A percentile compares a stretch with the other conserved stretches of the same genome.
Evolutionary conservation across 176 grass and related monocot species (phyloP).

Genomic region (Musa troglodytarum): DNA sequence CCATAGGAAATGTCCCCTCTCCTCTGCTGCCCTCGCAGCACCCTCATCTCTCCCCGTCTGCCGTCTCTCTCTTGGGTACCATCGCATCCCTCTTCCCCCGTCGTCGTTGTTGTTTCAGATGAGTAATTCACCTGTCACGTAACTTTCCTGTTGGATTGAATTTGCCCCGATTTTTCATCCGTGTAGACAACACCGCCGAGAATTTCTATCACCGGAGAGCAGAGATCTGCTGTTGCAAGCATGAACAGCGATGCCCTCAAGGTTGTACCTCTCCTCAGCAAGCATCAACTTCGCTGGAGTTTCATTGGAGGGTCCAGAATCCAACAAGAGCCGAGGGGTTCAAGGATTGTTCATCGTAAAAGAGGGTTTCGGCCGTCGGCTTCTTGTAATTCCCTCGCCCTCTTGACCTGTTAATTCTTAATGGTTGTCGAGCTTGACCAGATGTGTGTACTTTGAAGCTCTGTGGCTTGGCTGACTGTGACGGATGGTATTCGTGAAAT

Average conservation of each 20-base stretch:
- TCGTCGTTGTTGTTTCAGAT: background rate
- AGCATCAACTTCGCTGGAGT: background rate
- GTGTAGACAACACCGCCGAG: background rate
- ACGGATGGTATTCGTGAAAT: background rate
- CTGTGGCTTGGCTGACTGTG: background rate
- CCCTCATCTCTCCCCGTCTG: background rate
- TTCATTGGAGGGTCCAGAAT: slow-evolving; percentile 16
- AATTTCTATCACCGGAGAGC: too few relatives aligned
- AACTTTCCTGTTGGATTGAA: background rate
- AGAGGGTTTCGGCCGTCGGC: slow-evolving; percentile 18
- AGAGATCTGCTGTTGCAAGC: background rate
- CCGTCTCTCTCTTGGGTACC: background rate
- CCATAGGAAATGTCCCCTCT: background rate
- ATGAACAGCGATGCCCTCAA: background rate
- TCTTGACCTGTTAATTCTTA: background rate
- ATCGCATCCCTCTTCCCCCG: background rate
- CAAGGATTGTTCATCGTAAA: background rate
- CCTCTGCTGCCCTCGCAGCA: background rate
- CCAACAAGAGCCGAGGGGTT: background rate
- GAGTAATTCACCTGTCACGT: background rate
- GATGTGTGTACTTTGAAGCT: background rate
- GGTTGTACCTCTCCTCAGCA: background rate
- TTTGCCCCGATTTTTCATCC: background rate
- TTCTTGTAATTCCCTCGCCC: slow-evolving; percentile 19
- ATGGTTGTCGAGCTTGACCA: too few relatives aligned